Base-by-base conservation (phyloP, 805 yeast genomes). In the Myxozyma melibiosi region DNA sequence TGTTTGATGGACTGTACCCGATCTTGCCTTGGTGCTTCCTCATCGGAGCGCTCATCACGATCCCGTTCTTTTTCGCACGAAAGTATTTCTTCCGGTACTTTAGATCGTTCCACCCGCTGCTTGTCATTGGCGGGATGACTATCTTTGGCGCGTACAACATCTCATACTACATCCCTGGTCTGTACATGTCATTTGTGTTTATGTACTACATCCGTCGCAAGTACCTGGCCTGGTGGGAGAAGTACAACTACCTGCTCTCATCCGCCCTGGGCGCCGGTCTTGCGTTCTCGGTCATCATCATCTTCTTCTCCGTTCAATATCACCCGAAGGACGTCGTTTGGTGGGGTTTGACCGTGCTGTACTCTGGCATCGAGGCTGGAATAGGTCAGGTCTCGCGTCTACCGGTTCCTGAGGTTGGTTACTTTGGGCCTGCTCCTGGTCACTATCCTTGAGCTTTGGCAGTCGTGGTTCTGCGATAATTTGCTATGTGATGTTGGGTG, bases 181-280 rank as follows among this genome's bases (percentile, higher is more conserved):
- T 67, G 6, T 67, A 65, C 38, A 14, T 63, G 39, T 86, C 88
- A 4, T 77, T 77, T 61, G 49, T 76, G 3, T 85, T 85, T 73
- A 83, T 82, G 73, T 82, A 77, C 70, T 75, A 76, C 65, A 71
- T 85, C 55, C 82, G 82, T 58, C 76, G 80, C 48, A 74, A 76
- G 57, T 84, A 81, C 72, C 73, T 80, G 47, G 72, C 77, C 45
- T 86, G 90, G 91, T 86, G 91, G 90, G 84, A 84, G 39, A 85
- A 84, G 69, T 86, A 86, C 70, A 85, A 84, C 68, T 85, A 84
- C 67, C 79, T 84, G 3, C 71, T 86, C 52, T 80, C 87, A 16
- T 83, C 86, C 22, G 90, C 83, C 1, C 69, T 86, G 24, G 84
- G 84, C 44, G 80, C 86, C 5, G 89, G 89, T 1, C 78, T 85